Evolutionary conservation across 208 protist genomes (phyloP).

Genomic region (Leishmania martiniquensis): DNA sequence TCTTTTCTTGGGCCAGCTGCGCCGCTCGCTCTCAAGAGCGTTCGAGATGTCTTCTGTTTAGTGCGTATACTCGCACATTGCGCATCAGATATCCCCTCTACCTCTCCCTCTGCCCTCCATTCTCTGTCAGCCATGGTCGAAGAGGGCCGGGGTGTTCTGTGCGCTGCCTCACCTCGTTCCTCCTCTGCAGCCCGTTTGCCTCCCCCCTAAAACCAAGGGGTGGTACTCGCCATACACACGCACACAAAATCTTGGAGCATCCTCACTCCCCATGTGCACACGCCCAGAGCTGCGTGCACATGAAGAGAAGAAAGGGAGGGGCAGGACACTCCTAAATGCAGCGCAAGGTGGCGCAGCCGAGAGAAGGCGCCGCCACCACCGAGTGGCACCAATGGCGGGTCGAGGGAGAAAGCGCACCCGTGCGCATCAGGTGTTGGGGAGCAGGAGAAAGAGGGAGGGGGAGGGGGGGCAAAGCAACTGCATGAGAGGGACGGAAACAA

Average conservation of each 20-base stretch:
- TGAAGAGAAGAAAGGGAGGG: not conserved
- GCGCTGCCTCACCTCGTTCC: not conserved
- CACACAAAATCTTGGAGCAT: too few relatives aligned
- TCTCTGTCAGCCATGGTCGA: not conserved
- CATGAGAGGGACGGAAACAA: not conserved
- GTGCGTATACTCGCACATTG: not conserved
- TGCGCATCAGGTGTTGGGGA: not conserved
- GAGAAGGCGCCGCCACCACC: not conserved
- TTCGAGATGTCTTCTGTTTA: not conserved
- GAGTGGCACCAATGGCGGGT: not conserved
- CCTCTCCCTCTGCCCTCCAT: not conserved
- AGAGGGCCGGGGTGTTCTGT: not conserved
- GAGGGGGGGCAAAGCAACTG: not conserved
- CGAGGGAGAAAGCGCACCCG: not conserved
- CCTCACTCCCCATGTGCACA: not conserved
- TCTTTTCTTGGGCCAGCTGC: not conserved
- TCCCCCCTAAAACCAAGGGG: too few relatives aligned
- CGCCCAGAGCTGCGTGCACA: not conserved
- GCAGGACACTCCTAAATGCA: not conserved
- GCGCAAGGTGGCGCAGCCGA: not conserved
- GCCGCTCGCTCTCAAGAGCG: not conserved
- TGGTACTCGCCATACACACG: too few relatives aligned
- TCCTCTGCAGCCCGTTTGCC: not conserved
- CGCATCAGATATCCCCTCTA: not conserved
- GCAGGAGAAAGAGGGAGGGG: not conserved